Evolutionary conservation across 257 asterid genomes (phyloP), one percentile per base, ranked within the genome.

Genomic region (Paraleonurus japonicus): DNA sequence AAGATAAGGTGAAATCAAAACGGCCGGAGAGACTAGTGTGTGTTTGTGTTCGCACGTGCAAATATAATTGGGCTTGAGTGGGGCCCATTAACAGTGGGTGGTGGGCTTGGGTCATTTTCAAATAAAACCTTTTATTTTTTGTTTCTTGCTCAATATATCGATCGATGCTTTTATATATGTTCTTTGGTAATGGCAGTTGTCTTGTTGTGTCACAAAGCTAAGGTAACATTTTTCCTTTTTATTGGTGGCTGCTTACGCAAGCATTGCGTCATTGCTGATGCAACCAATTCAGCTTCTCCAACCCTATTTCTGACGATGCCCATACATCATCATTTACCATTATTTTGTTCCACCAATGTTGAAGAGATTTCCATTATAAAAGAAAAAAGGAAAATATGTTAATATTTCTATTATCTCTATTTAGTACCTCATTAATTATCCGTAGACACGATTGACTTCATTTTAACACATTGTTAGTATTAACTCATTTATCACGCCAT

Each of bases 231-330:
- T 62, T 71, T 12, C 67, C 61, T 16, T 70, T 61, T 19, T 27
- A 17, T 58, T 74, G 85, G 92, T 85, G 97, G 55, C 82, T 76
- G 92, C 89, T 86, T 80, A 89, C 66, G 67, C 47, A 76, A 89
- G 95, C 96, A 82, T 85, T 39, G 35, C 12, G 82, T 93, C 97
- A 87, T 80, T 69, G 53, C 58, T 90, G 91, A 93, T 80, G 97
- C 84, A 82, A 85, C 64, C 85, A 65, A 3, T 11, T 13, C 27
- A 59, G 16, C 16, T 22, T 22, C 16, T 15, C 15, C 7, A 26
- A n/a, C 27, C 20, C 11, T 22, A 33, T 24, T 30, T 32, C 15
- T 11, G 50, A 26, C 33, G 13, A 48, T 16, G 27, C 16, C 17
- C 27, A 43, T 50, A 17, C 35, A 15, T 67, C 35, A 15, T 67